A percentile compares a stretch with the other conserved stretches of the same genome.
Evolutionary conservation across 2,329 filamentous ascomycete species (phyloP).

Genomic region (Curvularia spicifera): DNA sequence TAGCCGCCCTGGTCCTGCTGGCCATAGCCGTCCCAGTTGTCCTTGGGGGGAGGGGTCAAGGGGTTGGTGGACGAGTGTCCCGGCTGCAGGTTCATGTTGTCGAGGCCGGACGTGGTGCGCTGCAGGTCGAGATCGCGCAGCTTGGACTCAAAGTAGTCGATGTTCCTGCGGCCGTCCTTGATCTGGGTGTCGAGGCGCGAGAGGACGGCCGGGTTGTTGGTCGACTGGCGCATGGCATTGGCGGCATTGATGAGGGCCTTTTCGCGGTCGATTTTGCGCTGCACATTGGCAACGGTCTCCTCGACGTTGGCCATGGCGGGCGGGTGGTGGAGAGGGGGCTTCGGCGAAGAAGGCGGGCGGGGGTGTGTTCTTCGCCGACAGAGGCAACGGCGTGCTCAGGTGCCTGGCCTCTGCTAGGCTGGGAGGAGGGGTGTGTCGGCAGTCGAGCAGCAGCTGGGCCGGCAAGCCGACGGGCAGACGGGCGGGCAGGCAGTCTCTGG

Average conservation of each 20-base stretch:
- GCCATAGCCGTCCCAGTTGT: conserved; percentile 61
- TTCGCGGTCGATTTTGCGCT: conserved; percentile 97
- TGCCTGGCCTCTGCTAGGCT: conserved; percentile 36
- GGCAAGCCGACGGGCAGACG: conserved; percentile 19
- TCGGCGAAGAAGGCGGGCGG: too few relatives aligned
- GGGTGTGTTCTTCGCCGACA: conserved; percentile 33
- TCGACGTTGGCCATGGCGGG: conserved; percentile 64
- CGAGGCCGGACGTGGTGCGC: conserved; percentile 71
- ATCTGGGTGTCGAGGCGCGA: conserved; percentile 93
- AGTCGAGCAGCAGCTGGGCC: conserved; percentile 35
- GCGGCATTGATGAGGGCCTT: conserved; percentile 93
- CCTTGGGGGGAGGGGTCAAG: conserved; percentile 73
- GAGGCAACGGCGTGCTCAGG: conserved; percentile 31
- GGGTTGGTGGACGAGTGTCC: conserved; percentile 50
- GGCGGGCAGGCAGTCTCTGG: conserved; percentile 17
- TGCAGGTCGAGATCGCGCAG: conserved; percentile 87
- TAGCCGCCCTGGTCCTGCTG: conserved; percentile 68
- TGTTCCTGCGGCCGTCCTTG: conserved; percentile 88
- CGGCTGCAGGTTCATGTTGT: conserved; percentile 68
- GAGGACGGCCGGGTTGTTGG: conserved; percentile 89
- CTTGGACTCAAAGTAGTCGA: conserved; percentile 94
- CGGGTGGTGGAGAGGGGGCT: conserved; percentile 11
- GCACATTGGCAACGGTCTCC: conserved; percentile 76
- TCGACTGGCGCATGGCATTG: conserved; percentile 93
- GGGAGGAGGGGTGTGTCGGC: conserved; percentile 24